Evolutionary conservation across 345 rosid genomes (phyloP).

Genomic region (Salix koriyanagi): DNA sequence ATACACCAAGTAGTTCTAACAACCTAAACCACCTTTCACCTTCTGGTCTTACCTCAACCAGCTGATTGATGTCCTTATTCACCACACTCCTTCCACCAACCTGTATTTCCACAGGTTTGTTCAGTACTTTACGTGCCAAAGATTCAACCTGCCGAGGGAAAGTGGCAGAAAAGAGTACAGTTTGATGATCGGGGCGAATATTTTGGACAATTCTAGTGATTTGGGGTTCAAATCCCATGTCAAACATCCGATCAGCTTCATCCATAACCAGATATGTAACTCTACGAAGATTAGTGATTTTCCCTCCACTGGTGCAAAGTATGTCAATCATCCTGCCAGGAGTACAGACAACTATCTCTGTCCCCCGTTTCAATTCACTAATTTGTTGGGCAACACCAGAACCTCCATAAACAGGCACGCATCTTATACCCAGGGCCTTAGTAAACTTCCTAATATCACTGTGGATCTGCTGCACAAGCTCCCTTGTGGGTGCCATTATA

Average conservation of each 20-base stretch:
- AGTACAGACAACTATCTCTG: conserved; percentile 96
- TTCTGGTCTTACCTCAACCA: conserved; percentile 93
- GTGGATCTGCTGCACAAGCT: conserved; percentile 97
- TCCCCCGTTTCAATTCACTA: conserved; percentile 86
- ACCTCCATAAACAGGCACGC: conserved; percentile 95
- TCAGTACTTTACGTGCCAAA: conserved; percentile 82
- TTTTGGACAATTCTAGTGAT: conserved; percentile 90
- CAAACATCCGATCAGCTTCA: conserved; percentile 99
- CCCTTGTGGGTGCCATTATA: conserved; percentile 99
- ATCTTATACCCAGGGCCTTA: conserved; percentile 64
- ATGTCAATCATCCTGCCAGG: conserved; percentile 98
- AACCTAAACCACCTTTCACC: conserved; percentile 76
- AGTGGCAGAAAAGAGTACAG: conserved; percentile 93
- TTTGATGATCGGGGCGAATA: conserved; percentile 89
- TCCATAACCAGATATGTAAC: conserved; percentile 91
- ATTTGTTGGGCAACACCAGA: conserved; percentile 99
- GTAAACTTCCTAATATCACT: conserved; percentile 83
- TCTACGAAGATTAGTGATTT: conserved; percentile 79
- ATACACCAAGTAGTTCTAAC: conserved; percentile 88
- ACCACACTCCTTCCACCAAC: conserved; percentile 99
- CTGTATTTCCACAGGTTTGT: conserved; percentile 83
- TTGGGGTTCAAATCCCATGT: conserved; percentile 98
- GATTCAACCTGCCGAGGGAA: conserved; percentile 95
- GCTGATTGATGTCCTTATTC: conserved; percentile 81
- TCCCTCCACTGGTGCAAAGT: conserved; percentile 89